phyloP scores from a whole-genome alignment of 1,284 basidiomycete species.

The Heterobasidion irregulare region DNA sequence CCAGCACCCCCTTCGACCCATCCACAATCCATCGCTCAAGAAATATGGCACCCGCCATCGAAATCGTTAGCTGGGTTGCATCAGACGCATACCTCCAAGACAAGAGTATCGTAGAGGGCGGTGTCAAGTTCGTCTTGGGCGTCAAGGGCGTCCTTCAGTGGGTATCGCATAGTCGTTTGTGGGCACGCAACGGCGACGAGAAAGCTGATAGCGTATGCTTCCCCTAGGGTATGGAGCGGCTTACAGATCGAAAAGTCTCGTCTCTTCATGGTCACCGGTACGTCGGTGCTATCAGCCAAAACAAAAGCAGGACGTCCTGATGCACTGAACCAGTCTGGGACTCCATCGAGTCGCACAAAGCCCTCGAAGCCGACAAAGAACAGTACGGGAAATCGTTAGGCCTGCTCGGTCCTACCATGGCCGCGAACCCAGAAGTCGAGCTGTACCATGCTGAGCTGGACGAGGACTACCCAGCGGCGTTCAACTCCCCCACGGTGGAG shows the following conservation, averaged over 20 bases:
- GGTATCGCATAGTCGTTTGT: neutral
- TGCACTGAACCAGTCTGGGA: neutral
- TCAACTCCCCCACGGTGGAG: neutral
- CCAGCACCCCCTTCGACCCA: too few species aligned
- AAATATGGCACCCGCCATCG: neutral
- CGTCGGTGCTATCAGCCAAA: neutral
- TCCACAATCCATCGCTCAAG: too few species aligned
- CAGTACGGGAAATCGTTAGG: neutral
- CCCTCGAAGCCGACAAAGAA: neutral
- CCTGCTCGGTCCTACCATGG: neutral
- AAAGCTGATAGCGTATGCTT: neutral
- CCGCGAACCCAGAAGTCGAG: neutral
- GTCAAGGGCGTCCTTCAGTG: neutral
- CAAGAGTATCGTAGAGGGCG: neutral
- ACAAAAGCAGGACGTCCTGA: neutral
- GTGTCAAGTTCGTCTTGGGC: neutral
- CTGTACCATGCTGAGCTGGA: neutral
- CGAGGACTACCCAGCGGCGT: neutral
- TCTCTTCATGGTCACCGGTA: neutral
- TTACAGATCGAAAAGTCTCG: neutral
- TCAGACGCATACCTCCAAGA: neutral
- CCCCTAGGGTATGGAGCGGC: neutral
- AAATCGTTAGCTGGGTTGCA: neutral
- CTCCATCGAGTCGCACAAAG: neutral
- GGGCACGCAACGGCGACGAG: too few species aligned